These are phyloP conservation scores for Hypsizygus marmoreus DNA, from an alignment of 768 basidiomycete genomes.

Conservation along the genomic window DNA sequence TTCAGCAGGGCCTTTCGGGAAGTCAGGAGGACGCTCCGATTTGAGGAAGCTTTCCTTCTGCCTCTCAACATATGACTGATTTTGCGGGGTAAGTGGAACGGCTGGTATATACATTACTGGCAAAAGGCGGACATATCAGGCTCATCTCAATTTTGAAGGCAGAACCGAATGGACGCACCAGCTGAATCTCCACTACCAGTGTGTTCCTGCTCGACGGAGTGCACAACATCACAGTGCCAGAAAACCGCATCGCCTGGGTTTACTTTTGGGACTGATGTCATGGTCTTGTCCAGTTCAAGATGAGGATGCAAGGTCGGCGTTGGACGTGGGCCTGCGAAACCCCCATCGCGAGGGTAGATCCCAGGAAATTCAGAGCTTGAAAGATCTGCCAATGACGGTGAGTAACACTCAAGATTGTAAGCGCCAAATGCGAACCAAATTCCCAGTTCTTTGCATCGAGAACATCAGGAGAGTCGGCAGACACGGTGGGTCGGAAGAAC, in stretches of 20 bases:
- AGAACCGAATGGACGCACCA: slow-evolving; percentile 33
- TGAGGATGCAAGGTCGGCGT: slow-evolving; percentile 67
- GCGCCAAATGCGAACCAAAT: slow-evolving; percentile 36
- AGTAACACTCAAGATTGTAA: not conserved
- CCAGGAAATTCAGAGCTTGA: slow-evolving; percentile 55
- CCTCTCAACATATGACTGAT: slow-evolving; percentile 58
- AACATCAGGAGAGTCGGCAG: slow-evolving; percentile 41
- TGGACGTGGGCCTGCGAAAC: slow-evolving; percentile 47
- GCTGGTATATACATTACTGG: slow-evolving; percentile 81
- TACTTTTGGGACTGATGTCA: slow-evolving; percentile 73
- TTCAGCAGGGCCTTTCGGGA: slow-evolving; percentile 47
- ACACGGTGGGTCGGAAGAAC: slow-evolving; percentile 62
- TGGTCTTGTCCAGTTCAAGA: slow-evolving; percentile 59
- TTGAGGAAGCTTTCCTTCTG: slow-evolving; percentile 65
- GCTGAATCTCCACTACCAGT: slow-evolving; percentile 57
- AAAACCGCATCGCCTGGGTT: slow-evolving; percentile 78
- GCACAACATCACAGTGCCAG: slow-evolving; percentile 68
- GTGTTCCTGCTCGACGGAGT: slow-evolving; percentile 54
- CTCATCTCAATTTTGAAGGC: not conserved
- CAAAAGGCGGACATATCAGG: slow-evolving; percentile 4
- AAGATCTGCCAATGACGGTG: slow-evolving; percentile 34
- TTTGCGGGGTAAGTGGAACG: slow-evolving; percentile 63
- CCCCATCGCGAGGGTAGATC: slow-evolving; percentile 39
- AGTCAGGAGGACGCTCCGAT: slow-evolving; percentile 72
- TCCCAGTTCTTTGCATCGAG: slow-evolving; percentile 55